These are phyloP conservation scores for Cudoniella acicularis DNA, from an alignment of 495 filamentous ascomycete genomes.

Conservation along the genomic window DNA sequence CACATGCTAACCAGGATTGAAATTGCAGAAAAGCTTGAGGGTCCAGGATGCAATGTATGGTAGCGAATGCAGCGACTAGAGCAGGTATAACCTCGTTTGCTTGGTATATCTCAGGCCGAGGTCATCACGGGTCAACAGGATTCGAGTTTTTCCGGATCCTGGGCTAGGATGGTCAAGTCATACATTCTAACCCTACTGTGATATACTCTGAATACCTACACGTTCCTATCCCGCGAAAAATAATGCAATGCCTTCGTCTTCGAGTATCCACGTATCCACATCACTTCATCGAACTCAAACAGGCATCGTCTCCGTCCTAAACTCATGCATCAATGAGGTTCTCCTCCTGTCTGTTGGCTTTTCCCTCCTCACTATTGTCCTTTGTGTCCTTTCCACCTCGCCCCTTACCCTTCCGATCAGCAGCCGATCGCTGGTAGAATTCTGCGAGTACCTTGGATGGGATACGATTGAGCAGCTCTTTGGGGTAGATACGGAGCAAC, in stretches of 20 bases:
- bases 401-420: constrained; percentile 55
- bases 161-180: not conserved
- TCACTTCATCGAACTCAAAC: not conserved
- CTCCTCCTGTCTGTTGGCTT: constrained; percentile 47
- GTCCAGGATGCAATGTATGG: not conserved
- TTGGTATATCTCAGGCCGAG: not conserved
- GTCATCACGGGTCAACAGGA: not conserved
- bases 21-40: no score
- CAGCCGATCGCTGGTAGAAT: constrained; percentile 76
- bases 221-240: not conserved
- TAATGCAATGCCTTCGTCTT: not conserved
- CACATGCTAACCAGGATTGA: not conserved
- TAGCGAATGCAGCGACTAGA: not conserved
- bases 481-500: constrained; percentile 91
- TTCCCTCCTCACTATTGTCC: constrained; percentile 60
- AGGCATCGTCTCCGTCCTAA: constrained; percentile 3
- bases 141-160: not conserved
- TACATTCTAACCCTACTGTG: constrained; percentile 19
- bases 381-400: constrained; percentile 66
- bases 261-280: not conserved
- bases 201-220: constrained; percentile 17
- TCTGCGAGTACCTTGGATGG: constrained; percentile 89
- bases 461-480: constrained; percentile 96
- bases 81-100: not conserved
- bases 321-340: constrained; percentile 60